Evolutionary conservation across 129 eudicot species (phyloP).

Genomic region (Chrysanthemum makinoi): DNA sequence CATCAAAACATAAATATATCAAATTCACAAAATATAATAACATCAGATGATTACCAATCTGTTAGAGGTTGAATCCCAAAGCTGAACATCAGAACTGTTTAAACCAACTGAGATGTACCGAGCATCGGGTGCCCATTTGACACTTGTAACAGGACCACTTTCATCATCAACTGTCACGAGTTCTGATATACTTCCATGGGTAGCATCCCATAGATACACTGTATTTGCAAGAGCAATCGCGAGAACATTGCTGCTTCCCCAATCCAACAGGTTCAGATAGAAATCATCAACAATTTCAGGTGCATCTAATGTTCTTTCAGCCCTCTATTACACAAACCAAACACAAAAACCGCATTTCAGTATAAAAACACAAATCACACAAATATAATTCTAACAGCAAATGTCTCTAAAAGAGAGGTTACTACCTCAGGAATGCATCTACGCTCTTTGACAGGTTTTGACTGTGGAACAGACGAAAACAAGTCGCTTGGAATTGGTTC

Average conservation of each 20-base stretch:
- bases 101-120: slow-evolving; percentile 67
- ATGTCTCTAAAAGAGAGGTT: neutral
- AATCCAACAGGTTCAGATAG: slow-evolving; percentile 77
- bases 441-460: slow-evolving; percentile 58
- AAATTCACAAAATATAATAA: too few relatives aligned
- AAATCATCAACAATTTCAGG: slow-evolving; percentile 84
- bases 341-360: neutral
- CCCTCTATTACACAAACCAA: slow-evolving; percentile 41
- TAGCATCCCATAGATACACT: slow-evolving; percentile 83
- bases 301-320: slow-evolving; percentile 83
- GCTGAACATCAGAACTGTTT: slow-evolving; percentile 77
- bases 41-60: slow-evolving; percentile 41
- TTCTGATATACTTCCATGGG: slow-evolving; percentile 64
- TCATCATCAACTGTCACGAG: slow-evolving; percentile 79
- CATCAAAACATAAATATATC: neutral
- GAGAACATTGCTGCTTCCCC: slow-evolving; percentile 88
- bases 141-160: slow-evolving; percentile 76
- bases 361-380: neutral
- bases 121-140: slow-evolving; percentile 93
- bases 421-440: slow-evolving; percentile 84
- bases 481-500: slow-evolving; percentile 46
- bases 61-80: slow-evolving; percentile 77
- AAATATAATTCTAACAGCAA: neutral
- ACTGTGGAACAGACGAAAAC: slow-evolving; percentile 40
- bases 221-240: slow-evolving; percentile 79